Percentiles rank a stretch among this genome's conserved stretches.
Conservation (phyloP, 169 alveolate genomes). For the Cyclospora cayetanensis region DNA sequence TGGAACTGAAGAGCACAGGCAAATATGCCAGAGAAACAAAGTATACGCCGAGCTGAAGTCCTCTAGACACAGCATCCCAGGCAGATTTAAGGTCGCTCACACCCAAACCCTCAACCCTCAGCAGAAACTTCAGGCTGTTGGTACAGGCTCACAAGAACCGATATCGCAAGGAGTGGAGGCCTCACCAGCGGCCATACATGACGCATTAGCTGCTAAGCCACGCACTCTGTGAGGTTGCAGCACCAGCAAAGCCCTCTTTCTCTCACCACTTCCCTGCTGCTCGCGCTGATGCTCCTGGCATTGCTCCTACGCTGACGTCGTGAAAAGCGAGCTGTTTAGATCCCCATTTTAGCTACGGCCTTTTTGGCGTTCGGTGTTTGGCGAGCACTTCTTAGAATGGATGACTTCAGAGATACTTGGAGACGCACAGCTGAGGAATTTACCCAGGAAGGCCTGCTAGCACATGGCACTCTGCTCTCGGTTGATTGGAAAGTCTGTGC, state of each 20-base stretch:
- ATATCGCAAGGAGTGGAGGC: background rate
- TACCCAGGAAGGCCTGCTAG: background rate
- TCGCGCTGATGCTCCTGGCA: background rate
- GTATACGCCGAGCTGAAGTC: background rate
- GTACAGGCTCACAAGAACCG: background rate
- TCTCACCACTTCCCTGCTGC: background rate
- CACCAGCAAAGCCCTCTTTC: background rate
- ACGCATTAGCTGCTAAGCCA: background rate
- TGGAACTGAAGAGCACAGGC: background rate
- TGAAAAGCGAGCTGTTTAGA: background rate
- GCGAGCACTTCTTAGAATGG: background rate
- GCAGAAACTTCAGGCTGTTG: background rate
- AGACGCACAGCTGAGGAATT: background rate
- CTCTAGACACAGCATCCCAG: background rate
- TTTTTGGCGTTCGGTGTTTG: background rate
- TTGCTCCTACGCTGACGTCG: background rate
- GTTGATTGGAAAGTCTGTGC: background rate
- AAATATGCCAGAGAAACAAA: background rate
- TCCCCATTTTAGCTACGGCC: background rate
- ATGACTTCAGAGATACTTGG: background rate
- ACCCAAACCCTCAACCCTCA: slow-evolving; percentile 28
- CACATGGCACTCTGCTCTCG: background rate
- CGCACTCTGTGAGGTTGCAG: background rate
- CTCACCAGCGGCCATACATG: background rate
- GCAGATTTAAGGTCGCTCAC: background rate